Evolutionary conservation across 2,329 filamentous ascomycete species (phyloP), one percentile per base, ranked within the genome.

Genomic region (Colletotrichum trifolii): DNA sequence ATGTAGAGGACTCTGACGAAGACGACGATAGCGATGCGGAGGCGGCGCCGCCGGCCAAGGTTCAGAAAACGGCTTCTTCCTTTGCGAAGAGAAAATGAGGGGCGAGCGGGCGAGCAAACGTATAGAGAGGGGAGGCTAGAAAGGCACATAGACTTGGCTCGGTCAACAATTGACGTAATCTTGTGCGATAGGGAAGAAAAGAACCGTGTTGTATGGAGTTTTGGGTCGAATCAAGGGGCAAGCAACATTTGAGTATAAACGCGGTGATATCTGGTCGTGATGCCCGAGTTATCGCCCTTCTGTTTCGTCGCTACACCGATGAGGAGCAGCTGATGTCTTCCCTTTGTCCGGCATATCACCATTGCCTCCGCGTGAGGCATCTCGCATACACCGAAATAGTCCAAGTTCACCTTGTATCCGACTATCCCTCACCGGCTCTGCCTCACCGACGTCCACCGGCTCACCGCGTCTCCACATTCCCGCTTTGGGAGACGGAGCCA

Each of bases 1-100:
- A 90, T 56, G 80, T 83, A 7, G 79, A 82, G 38, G 83, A 85
- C 56, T 85, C 83, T 8, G 83, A 82, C 7, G 88, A 89, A 65
- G 85, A 86, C 9, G 85, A 84, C 39, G 82, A 83, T 65, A 84
- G 81, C 58, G 84, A 86, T 53, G 77, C 76, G 15, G 83, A 85
- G 68, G 77, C 80, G 9, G 81, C 79, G 46, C 81, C 83, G 53
- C 82, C 83, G 47, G 73, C 78, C 56, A 83, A 83, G 72, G 70
- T 82, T 66, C 76, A 77, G 67, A 82, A 81, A 72, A 74, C 75
- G 48, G 73, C 74, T 38, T 75, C 73, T 67, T 71, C 72, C 9
- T 75, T 74, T 68, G 71, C 75, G 8, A 79, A 77, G 72, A 75
- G 73, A 69, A 78, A 75, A 73, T 79, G 70, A 77, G 52, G 40